Evolutionary conservation across 2,329 filamentous ascomycete genomes (phyloP), one percentile per base, ranked within the genome.

Genomic region (Diaporthe citri): DNA sequence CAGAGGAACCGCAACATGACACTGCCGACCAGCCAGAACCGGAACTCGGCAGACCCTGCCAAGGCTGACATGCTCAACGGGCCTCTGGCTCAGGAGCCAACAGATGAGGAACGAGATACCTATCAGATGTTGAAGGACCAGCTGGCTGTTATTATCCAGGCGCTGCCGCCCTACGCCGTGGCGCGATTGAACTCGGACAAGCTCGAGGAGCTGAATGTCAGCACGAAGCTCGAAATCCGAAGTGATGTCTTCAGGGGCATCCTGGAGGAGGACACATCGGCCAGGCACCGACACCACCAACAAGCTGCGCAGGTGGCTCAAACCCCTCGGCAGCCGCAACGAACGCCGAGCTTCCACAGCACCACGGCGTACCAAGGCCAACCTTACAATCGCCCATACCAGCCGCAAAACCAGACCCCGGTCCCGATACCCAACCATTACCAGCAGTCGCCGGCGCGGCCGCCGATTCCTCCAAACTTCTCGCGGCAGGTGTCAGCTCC

Each of bases 131-230:
- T 98, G 71, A 95, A 93, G 81, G 90, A 92, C 5, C 94, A 96
- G 80, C 86, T 98, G 28, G 87, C 91, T 0, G 86, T 95, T 41
- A 91, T 97, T 77, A 90, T 97, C 76, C 89, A 93, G 77, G 91
- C 90, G 52, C 85, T 98, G 15, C 95, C 95, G 1, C 95, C 95
- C 1, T 97, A 95, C 81, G 94, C 94, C 1, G 93, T 98, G 34
- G 93, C 95, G 8, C 96, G 97, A 80, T 86, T 98, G 76, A 93
- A 97, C 79, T 95, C 95, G 13, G 93, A 97, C 81, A 94, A 95
- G 82, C 85, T 97, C n/a, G 93, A 93, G 41, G 94, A 95, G 74
- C 86, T 98, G 64, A 93, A 94, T 77, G 93, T 97, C 81, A 96
- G 93, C 84, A 94, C 92, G 60, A 95, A 92, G 81, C 89, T 98